Base-by-base conservation (phyloP, 345 rosid genomes). In the Gossypium thurberi region DNA sequence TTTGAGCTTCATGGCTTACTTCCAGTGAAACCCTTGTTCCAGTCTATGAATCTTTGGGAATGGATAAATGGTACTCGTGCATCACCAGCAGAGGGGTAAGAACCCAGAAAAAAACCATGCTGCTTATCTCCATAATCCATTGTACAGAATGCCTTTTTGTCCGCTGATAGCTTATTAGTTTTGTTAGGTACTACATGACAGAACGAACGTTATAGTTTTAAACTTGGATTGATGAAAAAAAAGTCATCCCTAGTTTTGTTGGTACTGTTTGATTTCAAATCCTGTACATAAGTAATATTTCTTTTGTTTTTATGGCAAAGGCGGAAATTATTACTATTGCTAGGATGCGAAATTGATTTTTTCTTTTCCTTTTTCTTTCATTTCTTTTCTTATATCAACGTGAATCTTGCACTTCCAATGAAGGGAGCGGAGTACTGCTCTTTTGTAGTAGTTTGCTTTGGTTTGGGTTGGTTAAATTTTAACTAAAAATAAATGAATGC, bases 1-100 rank as follows among this genome's bases (percentile, higher is more conserved):
- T 75, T 62, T 88, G 82, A 90, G 51, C 52, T 48, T 44, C 25
- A 1, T 52, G 43, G 43, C 60, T 50, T 46, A 18, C 12, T 4
- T 17, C 46, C 1, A 43, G n/a, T 61, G 47, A 37, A 63, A 15
- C 9, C 44, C 62, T n/a, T 17, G 13, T 69, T 51, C 14, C 17
- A 28, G 23, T 20, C 48, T 8, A 14, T 69, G 47, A 20, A 69
- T 6, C 13, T 51, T 69, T 65, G 18, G 10, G 69, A n/a, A 10
- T 17, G 28, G 69, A 46, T 18, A 2, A 37, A 46, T 65, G 18
- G 20, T 66, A 23, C 56, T 66, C 11, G 18, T 47, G 40, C 56
- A 23, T 25, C 56, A 47, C 7, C 20, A 15, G 5, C 51, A 23
- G 14, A 47, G 0, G 48, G 56, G 42, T 66, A 13, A 66, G 71